phyloP scores from a whole-genome alignment of 495 filamentous ascomycete species.

The Hypoxylon fragiforme region DNA sequence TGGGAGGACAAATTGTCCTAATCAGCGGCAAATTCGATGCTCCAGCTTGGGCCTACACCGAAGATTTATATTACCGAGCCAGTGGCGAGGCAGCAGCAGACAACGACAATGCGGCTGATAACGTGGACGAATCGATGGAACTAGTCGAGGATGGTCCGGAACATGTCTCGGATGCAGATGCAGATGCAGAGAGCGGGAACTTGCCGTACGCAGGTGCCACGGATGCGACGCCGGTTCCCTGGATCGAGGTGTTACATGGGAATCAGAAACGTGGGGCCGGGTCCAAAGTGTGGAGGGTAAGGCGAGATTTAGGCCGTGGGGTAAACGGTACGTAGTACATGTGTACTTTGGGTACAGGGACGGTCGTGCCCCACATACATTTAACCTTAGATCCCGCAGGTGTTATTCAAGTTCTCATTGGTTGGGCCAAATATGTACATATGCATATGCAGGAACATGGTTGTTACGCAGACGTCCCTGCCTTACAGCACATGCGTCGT shows the following conservation, averaged over 20 bases:
- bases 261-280: conserved; percentile 53
- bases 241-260: conserved; percentile 55
- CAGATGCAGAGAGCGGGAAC: conserved; percentile 6
- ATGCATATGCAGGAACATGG: too few species aligned
- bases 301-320: conserved; percentile 53
- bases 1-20: conserved; percentile 51
- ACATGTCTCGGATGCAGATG: conserved; percentile 7
- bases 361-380: neutral
- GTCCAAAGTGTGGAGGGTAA: conserved; percentile 57
- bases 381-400: too few species aligned
- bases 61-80: conserved; percentile 46
- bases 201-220: conserved; percentile 8
- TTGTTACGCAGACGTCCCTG: too few species aligned
- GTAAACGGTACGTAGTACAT: conserved; percentile 15
- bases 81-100: too few species aligned
- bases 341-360: neutral
- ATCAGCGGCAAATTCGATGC: conserved; percentile 61
- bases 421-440: too few species aligned
- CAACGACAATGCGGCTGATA: conserved; percentile 22
- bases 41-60: conserved; percentile 61
- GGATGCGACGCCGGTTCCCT: conserved; percentile 43
- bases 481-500: too few species aligned
- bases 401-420: too few species aligned
- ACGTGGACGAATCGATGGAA: conserved; percentile 27
- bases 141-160: conserved; percentile 19